These are phyloP conservation scores for Platanus orientalis DNA, from an alignment of 164 flowering plant species.

Conservation along the genomic window DNA sequence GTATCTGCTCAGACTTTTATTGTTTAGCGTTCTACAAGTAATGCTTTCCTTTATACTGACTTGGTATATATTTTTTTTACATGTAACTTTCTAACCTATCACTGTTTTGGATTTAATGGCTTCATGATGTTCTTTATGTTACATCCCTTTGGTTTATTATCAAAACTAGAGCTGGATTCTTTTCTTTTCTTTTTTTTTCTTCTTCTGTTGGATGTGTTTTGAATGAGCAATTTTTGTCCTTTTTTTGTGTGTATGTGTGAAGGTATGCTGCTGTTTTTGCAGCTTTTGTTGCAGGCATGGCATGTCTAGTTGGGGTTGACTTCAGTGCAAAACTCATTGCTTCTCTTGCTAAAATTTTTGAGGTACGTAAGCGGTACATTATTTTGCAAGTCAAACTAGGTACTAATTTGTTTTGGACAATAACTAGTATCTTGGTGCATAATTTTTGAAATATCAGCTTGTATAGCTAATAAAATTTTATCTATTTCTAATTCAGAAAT, in stretches of 20 bases:
- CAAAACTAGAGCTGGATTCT: neutral
- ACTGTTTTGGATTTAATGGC: too few species aligned
- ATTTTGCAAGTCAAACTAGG: neutral
- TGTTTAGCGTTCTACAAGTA: too few species aligned
- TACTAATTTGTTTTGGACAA: neutral
- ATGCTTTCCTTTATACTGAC: too few species aligned
- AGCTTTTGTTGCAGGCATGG: constrained; percentile 92
- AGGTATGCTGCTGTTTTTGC: constrained; percentile 95
- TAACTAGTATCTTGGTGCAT: neutral
- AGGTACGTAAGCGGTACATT: constrained; percentile 37
- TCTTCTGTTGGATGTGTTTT: neutral
- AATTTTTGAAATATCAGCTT: neutral
- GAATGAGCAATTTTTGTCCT: constrained; percentile 1
- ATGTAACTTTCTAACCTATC: too few species aligned
- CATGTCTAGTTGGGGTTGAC: constrained; percentile 73
- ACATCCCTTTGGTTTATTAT: too few species aligned
- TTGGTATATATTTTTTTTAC: too few species aligned
- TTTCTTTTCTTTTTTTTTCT: neutral
- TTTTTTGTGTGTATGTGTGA: constrained; percentile 26
- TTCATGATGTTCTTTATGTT: too few species aligned
- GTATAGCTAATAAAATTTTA: neutral
- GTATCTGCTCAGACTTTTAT: too few species aligned
- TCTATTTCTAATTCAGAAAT: too few species aligned
- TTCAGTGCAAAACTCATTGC: constrained; percentile 88
- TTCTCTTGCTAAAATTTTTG: constrained; percentile 71